Conservation (phyloP, 2,329 filamentous ascomycete genomes). For the Alternaria angustiovoidea region DNA sequence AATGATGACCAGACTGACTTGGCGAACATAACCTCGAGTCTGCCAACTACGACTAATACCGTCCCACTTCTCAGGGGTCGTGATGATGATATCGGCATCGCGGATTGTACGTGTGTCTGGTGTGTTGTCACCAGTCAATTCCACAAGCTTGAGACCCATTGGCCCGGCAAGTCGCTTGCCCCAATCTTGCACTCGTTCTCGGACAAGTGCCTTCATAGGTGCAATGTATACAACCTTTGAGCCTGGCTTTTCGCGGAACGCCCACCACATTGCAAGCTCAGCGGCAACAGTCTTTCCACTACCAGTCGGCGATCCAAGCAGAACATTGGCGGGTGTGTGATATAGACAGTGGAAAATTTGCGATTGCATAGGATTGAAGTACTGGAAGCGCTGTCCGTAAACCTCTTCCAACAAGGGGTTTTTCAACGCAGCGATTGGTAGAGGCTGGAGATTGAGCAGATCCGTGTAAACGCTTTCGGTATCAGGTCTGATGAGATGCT, state of each 20-base stretch:
- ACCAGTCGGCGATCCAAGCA: slow-evolving; percentile 93
- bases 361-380: slow-evolving; percentile 99
- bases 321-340: slow-evolving; percentile 87
- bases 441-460: slow-evolving; percentile 86
- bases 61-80: slow-evolving; percentile 99
- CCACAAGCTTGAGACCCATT: slow-evolving; percentile 88
- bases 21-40: slow-evolving; percentile 92
- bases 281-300: slow-evolving; percentile 97
- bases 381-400: slow-evolving; percentile 88
- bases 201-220: slow-evolving; percentile 98
- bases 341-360: slow-evolving; percentile 98
- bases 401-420: slow-evolving; percentile 87
- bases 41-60: slow-evolving; percentile 99
- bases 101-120: slow-evolving; percentile 95
- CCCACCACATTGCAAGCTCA: slow-evolving; percentile 99
- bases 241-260: slow-evolving; percentile 90
- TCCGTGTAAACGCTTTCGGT: slow-evolving; percentile 98
- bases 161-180: slow-evolving; percentile 79
- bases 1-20: slow-evolving; percentile 96
- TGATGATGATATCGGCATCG: slow-evolving; percentile 97
- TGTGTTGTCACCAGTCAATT: slow-evolving; percentile 97
- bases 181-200: slow-evolving; percentile 97
- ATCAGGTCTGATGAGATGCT: slow-evolving; percentile 95
- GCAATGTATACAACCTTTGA: slow-evolving; percentile 99
- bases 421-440: slow-evolving; percentile 86